Percentiles rank a stretch among this genome's conserved stretches.
Conservation (phyloP, 2,329 filamentous ascomycete genomes). For the Alternaria brassicicola region DNA sequence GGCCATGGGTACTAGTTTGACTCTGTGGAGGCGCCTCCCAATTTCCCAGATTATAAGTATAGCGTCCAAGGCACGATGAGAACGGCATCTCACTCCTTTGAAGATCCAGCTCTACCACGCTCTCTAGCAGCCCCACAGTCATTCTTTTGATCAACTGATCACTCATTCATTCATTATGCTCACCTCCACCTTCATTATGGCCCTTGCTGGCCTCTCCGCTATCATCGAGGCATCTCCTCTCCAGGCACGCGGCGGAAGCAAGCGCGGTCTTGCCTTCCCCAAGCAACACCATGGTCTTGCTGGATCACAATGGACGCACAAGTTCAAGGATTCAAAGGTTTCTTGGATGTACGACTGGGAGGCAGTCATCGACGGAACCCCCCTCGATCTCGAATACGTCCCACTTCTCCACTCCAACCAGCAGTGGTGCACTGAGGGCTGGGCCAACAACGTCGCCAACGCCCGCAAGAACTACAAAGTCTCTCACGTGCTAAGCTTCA, state of each 20-base stretch:
- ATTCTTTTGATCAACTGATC: constrained; percentile 14
- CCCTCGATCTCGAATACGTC: constrained; percentile 62
- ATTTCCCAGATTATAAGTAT: constrained; percentile 24
- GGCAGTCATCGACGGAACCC: constrained; percentile 49
- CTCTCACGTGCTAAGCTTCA: constrained; percentile 44
- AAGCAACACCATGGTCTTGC: constrained; percentile 31
- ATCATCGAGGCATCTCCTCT: constrained; percentile 37
- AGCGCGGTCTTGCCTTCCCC: constrained; percentile 42
- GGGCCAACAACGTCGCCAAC: constrained; percentile 35
- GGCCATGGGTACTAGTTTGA: constrained; percentile 10
- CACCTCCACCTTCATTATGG: constrained; percentile 32
- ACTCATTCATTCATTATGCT: constrained; percentile 25
- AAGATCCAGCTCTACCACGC: constrained; percentile 7
- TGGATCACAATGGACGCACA: constrained; percentile 30
- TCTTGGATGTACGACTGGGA: constrained; percentile 75
- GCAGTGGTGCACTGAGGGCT: constrained; percentile 35
- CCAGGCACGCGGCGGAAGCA: constrained; percentile 29
- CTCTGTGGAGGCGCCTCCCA: constrained; percentile 11
- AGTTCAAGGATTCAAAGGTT: constrained; percentile 47
- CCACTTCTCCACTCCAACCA: constrained; percentile 57
- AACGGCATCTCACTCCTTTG: not conserved
- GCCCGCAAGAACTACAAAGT: constrained; percentile 40
- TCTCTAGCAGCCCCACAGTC: constrained; percentile 23
- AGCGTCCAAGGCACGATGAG: not conserved
- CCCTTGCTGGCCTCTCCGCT: constrained; percentile 39